Base-by-base conservation (phyloP, 192 early-diverging fungal species). In the Funneliformis mosseae region DNA sequence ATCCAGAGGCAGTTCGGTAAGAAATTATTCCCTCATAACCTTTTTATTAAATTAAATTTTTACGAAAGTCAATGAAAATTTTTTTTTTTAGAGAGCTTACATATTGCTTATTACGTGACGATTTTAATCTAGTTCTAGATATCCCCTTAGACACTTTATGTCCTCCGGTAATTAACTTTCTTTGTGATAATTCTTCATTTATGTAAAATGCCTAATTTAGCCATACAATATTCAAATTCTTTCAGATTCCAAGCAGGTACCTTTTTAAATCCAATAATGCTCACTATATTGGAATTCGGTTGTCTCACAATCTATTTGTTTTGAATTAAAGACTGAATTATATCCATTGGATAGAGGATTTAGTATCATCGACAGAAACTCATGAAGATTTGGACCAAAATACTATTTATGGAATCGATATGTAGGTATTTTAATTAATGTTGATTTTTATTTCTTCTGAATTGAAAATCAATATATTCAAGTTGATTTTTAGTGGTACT, bases 61-160 rank as follows among this genome's bases (percentile, higher is more conserved):
- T 14, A 75, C 27, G 4, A 42, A n/a, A 27, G 41, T 62, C 6
- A 21, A 42, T 64, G 8, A 62, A n/a, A n/a, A 41, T n/a, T 41
- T 25, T 11, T 9, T 39, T 39, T 21, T 10, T 28, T 79, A 92
- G 91, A 59, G 90, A 90, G 73, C 83, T 94, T 25, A 91, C 88
- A 2, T 88, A 87, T 38, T 89, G 87, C 27, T 69, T 95, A 5
- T 83, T 95, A 48, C 88, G 86, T 76, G 70, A 78, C 5, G 89
- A 93, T 48, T 95, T 95, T 83, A 81, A 84, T 23, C 82, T 95
- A 25, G 78, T 88, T 5, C 70, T 95, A 8, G 88, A 94, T 33
- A 91, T 95, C 41, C 94, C 94, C 1, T 63, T 91, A 2, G 90
- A 92, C 64, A 84, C 88, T 4, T 83, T 95, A 16, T 91, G 92